These are phyloP conservation scores for Caloboletus firmus DNA, from an alignment of 1,284 basidiomycete genomes.

Conservation along the genomic window DNA sequence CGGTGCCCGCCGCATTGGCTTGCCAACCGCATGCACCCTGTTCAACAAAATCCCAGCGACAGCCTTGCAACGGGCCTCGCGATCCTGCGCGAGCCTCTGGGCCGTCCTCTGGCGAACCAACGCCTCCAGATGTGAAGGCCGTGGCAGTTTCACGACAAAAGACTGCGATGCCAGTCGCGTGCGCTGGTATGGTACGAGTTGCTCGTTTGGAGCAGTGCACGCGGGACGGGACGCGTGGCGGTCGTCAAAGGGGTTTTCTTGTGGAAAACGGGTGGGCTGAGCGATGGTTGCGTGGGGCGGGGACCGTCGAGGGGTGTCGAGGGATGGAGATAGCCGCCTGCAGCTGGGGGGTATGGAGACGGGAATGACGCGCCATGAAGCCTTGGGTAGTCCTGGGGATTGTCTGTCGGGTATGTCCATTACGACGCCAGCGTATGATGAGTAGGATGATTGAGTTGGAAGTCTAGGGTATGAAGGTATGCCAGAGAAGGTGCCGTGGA, in stretches of 20 bases:
- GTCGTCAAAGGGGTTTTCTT: constrained; percentile 31
- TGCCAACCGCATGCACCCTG: constrained; percentile 47
- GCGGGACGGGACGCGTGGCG: constrained; percentile 15
- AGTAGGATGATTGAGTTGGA: constrained; percentile 11
- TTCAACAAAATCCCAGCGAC: constrained; percentile 51
- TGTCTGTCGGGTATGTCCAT: constrained; percentile 27
- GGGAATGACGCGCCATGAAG: constrained; percentile 27
- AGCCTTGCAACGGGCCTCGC: constrained; percentile 43
- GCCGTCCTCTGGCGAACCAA: constrained; percentile 35
- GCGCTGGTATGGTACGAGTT: constrained; percentile 24
- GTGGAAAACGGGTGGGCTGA: constrained; percentile 26
- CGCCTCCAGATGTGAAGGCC: constrained; percentile 25
- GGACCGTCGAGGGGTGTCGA: constrained; percentile 15
- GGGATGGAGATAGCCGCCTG: constrained; percentile 27
- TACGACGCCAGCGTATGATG: constrained; percentile 31
- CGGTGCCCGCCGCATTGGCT: constrained; percentile 40
- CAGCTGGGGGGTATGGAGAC: constrained; percentile 25
- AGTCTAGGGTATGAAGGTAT: constrained; percentile 21
- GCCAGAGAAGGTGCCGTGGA: constrained; percentile 34
- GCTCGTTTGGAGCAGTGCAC: constrained; percentile 6
- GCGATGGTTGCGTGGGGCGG: constrained; percentile 13
- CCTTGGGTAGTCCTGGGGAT: constrained; percentile 24
- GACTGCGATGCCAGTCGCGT: constrained; percentile 33
- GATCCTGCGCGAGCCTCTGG: constrained; percentile 36
- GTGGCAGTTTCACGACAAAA: constrained; percentile 28